Conservation (phyloP, 441 rosid genomes). For the Gossypium schwendimanii region DNA sequence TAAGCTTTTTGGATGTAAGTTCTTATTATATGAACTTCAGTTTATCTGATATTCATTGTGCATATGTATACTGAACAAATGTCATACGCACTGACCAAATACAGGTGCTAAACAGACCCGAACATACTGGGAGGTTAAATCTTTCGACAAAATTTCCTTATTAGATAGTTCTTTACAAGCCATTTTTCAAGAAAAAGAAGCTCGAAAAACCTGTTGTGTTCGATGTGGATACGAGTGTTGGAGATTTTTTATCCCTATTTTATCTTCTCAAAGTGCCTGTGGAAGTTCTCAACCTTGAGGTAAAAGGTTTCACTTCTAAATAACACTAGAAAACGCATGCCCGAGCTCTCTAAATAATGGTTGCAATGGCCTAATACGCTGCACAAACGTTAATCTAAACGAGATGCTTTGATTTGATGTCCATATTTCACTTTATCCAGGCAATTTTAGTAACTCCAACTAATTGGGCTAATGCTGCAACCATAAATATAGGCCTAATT, state of each 20-base stretch:
- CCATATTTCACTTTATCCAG: constrained; percentile 26
- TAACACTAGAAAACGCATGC: background rate
- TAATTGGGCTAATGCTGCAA: constrained; percentile 94
- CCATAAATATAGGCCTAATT: constrained; percentile 39
- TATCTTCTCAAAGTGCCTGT: constrained; percentile 77
- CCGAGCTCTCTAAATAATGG: background rate
- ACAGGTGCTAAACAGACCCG: constrained; percentile 62
- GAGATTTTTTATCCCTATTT: constrained; percentile 77
- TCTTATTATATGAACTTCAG: background rate
- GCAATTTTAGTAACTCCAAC: constrained; percentile 75
- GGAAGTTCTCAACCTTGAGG: constrained; percentile 70
- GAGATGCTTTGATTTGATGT: background rate
- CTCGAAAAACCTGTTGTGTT: constrained; percentile 67
- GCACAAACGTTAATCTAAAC: background rate
- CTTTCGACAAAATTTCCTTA: constrained; percentile 61
- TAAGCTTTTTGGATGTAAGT: constrained; percentile 77
- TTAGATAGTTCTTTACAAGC: constrained; percentile 46
- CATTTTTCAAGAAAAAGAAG: constrained; percentile 35
- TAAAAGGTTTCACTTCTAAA: constrained; percentile 6
- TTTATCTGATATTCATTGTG: background rate
- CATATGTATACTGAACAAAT: background rate
- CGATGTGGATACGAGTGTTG: constrained; percentile 96
- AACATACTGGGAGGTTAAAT: constrained; percentile 60
- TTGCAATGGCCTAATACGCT: background rate
- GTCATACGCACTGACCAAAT: background rate